Evolutionary conservation across 306 rosid species (phyloP).

Genomic region (Inga laurina): DNA sequence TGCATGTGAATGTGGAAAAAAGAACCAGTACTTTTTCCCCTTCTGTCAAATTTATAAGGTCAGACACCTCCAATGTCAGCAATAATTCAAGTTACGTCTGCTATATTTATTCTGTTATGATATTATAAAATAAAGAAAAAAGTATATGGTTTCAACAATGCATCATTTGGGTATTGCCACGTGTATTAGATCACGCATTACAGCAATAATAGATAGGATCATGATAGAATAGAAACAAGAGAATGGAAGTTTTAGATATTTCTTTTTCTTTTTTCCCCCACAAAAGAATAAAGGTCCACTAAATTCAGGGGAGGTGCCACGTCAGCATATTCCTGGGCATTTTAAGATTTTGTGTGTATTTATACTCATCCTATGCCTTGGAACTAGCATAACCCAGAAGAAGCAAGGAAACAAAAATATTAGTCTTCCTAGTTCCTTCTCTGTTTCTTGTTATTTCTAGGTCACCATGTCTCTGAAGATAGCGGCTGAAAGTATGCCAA

Average conservation of each 20-base stretch:
- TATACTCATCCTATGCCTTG: constrained; percentile 23
- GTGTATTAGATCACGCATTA: constrained; percentile 42
- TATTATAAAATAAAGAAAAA: neutral
- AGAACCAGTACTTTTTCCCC: constrained; percentile 20
- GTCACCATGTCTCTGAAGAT: constrained; percentile 60
- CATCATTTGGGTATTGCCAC: constrained; percentile 41
- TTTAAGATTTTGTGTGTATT: constrained; percentile 23
- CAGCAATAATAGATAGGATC: constrained; percentile 34
- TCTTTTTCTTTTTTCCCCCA: neutral
- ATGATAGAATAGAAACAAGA: constrained; percentile 43
- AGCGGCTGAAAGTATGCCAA: constrained; percentile 53
- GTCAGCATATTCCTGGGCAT: constrained; percentile 35
- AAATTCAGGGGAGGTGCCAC: constrained; percentile 55
- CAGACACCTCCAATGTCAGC: constrained; percentile 29
- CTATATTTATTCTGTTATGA: constrained; percentile 29
- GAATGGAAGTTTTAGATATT: constrained; percentile 31
- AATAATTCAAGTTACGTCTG: constrained; percentile 42
- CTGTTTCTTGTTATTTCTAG: constrained; percentile 6
- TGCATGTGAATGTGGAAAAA: constrained; percentile 38
- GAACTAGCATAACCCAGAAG: constrained; percentile 33
- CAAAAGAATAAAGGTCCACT: constrained; percentile 38
- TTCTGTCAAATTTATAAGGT: constrained; percentile 17
- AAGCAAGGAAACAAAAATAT: constrained; percentile 4
- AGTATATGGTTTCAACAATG: constrained; percentile 19
- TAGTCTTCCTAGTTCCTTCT: constrained; percentile 16